Evolutionary conservation across 352 stramenopile genomes (phyloP).

Genomic region (Globisporangium irregulare): DNA sequence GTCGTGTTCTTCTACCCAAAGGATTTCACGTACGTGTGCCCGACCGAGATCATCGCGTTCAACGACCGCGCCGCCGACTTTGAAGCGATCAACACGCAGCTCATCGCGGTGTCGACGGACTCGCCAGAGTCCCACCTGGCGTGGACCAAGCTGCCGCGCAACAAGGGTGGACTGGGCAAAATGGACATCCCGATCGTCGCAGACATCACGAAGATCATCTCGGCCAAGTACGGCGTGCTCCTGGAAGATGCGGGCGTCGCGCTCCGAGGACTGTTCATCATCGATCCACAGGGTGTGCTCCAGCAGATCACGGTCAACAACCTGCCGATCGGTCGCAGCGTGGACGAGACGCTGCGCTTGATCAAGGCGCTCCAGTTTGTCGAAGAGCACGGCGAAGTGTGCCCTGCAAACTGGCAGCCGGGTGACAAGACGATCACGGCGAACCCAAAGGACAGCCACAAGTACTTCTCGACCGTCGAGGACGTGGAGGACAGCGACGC

Average conservation of each 20-base stretch:
- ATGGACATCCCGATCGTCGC: constrained; percentile 94
- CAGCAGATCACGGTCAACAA: constrained; percentile 92
- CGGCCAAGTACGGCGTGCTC: constrained; percentile 89
- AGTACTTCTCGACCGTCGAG: constrained; percentile 80
- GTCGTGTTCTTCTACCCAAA: constrained; percentile 93
- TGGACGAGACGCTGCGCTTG: constrained; percentile 91
- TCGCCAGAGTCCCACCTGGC: constrained; percentile 89
- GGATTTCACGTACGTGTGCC: constrained; percentile 90
- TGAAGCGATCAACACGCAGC: constrained; percentile 81
- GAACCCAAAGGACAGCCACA: constrained; percentile 76
- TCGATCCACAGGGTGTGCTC: constrained; percentile 85
- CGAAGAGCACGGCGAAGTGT: constrained; percentile 92
- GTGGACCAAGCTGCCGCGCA: constrained; percentile 85
- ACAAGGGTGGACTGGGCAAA: constrained; percentile 89
- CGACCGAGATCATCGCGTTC: constrained; percentile 91
- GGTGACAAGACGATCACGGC: constrained; percentile 89
- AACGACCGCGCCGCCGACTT: constrained; percentile 84
- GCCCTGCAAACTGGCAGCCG: constrained; percentile 92
- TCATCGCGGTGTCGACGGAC: constrained; percentile 89
- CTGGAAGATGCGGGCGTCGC: constrained; percentile 82
- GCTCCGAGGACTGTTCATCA: constrained; percentile 92
- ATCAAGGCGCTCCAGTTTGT: constrained; percentile 92
- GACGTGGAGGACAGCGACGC: constrained; percentile 32
- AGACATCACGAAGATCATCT: constrained; percentile 92
- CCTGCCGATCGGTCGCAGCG: constrained; percentile 88